Conservation (phyloP, 2,329 filamentous ascomycete genomes). For the Graphilbum sp. region DNA sequence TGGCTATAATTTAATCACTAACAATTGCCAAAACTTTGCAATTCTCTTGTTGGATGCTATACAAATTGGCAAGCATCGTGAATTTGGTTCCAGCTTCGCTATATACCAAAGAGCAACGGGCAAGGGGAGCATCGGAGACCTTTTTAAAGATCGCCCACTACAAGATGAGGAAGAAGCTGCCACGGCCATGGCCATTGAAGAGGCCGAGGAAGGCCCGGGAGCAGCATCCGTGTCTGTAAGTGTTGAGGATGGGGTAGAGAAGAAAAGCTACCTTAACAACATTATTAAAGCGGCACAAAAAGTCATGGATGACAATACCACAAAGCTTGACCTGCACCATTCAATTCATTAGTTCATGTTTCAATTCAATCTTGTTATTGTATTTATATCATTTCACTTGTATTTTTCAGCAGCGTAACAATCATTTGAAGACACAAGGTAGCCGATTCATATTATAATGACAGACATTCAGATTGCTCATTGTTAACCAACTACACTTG, state of each 20-base stretch:
- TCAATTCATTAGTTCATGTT: slow-evolving; percentile 7
- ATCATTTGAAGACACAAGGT: too few species aligned
- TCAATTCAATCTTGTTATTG: too few species aligned
- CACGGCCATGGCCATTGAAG: slow-evolving; percentile 15
- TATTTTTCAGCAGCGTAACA: too few species aligned
- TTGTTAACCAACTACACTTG: too few species aligned
- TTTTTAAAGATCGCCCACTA: slow-evolving; percentile 19
- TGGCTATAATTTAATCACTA: slow-evolving; percentile 40
- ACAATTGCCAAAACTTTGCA: slow-evolving; percentile 44
- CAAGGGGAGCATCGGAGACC: slow-evolving; percentile 30
- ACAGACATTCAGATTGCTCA: too few species aligned
- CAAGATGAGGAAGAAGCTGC: slow-evolving; percentile 1
- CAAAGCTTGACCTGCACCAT: slow-evolving; percentile 27
- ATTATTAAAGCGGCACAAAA: slow-evolving; percentile 32
- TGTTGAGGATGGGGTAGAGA: slow-evolving; percentile 5
- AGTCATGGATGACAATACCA: slow-evolving; percentile 38
- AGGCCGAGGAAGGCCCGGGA: slow-evolving; percentile 14
- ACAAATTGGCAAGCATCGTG: slow-evolving; percentile 29
- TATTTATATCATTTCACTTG: too few species aligned
- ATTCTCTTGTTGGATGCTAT: slow-evolving; percentile 36
- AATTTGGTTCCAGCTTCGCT: slow-evolving; percentile 36
- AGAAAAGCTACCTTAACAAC: slow-evolving; percentile 15
- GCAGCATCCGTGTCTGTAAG: slow-evolving; percentile 7
- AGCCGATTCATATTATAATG: too few species aligned
- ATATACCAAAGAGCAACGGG: slow-evolving; percentile 35